Evolutionary conservation across 2,329 filamentous ascomycete genomes (phyloP), one percentile per base, ranked within the genome.

Genomic region (Neopestalotiopsis clavispora): DNA sequence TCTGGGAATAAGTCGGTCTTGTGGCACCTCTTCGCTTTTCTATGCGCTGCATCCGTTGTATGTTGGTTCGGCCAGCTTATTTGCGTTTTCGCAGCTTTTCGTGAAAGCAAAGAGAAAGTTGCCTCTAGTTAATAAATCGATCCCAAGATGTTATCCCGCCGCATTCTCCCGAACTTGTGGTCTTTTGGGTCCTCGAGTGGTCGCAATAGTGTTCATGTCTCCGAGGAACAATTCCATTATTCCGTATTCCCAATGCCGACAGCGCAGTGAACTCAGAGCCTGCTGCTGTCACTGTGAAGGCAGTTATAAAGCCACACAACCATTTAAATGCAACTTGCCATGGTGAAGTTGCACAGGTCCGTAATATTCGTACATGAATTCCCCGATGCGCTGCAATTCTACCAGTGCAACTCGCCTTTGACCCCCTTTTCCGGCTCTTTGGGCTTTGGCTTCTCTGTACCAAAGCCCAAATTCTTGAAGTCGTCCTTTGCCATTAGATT

Each of bases 401-500:
- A 80, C 81, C 81, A 79, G 65, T 69, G 69, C 70, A 79, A 71
- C 71, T 79, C 79, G 69, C 78, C 79, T 63, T 81, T 78, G 61
- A 76, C 73, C 17, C 75, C 74, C 64, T 74, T 72, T 68, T 78
- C 74, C 4, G 72, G 62, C 65, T 71, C 73, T 40, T 72, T 68
- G 59, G 68, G 70, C 63, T 75, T 72, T 57, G 77, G 69, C 28
- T 72, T 74, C n/a, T 77, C 72, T 1, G 79, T 76, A 28, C 72
- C 86, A 74, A 97, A 96, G 0, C 96, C 96, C 56, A 99, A 84
- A 77, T 99, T 99, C 80, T 93, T 94, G 81, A 98, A 96, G 69
- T 97, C 93, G 77, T 99, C 96, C 74, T 89, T 94, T 7, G 95
- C 95, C 96, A 99, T 99, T 40, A 99, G 84, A 78, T 98, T 98